Conservation (phyloP, 2,329 filamentous ascomycete genomes). For the Aspergillus ibericus region DNA sequence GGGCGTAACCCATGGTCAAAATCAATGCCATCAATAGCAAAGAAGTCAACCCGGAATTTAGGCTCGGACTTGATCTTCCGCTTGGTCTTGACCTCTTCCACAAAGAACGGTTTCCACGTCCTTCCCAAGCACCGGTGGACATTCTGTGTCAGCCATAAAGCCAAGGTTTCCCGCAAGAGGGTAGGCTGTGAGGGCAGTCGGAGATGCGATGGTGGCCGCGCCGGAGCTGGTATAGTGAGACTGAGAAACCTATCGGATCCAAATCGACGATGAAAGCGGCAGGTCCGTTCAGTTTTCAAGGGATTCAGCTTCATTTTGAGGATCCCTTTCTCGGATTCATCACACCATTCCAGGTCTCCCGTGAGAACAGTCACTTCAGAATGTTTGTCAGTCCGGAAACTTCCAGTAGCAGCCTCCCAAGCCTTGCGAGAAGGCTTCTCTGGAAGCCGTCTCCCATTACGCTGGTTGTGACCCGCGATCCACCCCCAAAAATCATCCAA, state of each 20-base stretch:
- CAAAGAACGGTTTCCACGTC: conserved; percentile 46
- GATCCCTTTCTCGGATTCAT: conserved; percentile 31
- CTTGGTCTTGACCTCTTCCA: conserved; percentile 41
- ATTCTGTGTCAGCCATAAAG: conserved; percentile 41
- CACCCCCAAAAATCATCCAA: conserved; percentile 38
- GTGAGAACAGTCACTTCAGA: conserved; percentile 43
- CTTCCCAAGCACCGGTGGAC: conserved; percentile 44
- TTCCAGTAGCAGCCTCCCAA: conserved; percentile 37
- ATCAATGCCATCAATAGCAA: conserved; percentile 47
- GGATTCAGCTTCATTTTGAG: conserved; percentile 44
- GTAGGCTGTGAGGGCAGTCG: conserved; percentile 23
- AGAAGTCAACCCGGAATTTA: conserved; percentile 40
- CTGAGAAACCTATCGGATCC: conserved; percentile 49
- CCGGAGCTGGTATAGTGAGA: conserved; percentile 37
- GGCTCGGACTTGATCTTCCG: conserved; percentile 28
- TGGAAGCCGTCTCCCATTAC: conserved; percentile 25
- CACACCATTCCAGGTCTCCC: conserved; percentile 43
- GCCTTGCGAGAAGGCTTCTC: conserved; percentile 32
- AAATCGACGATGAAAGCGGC: conserved; percentile 48
- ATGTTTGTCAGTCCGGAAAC: conserved; percentile 34
- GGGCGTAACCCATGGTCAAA: conserved; percentile 25
- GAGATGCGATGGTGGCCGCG: conserved; percentile 28
- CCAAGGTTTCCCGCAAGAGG: conserved; percentile 35
- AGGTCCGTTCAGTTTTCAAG: conserved; percentile 43
- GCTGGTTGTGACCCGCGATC: conserved; percentile 27